These are phyloP conservation scores for Takakia lepidozioides DNA, from an alignment of 225 moss, liverwort and hornwort genomes.

Conservation along the genomic window DNA sequence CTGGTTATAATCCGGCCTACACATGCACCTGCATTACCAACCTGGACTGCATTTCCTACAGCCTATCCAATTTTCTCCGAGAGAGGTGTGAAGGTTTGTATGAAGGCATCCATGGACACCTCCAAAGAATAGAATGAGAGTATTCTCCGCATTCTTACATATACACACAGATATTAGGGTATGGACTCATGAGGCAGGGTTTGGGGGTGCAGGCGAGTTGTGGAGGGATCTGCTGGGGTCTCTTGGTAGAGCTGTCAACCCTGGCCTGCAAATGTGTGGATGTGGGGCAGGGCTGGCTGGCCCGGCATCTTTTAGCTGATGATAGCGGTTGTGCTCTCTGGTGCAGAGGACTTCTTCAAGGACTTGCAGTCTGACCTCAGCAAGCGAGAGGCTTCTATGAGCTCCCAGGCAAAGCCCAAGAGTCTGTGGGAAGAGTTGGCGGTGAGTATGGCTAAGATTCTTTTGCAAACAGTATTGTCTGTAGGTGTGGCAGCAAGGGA, in stretches of 20 bases:
- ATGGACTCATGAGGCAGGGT: slow-evolving; percentile 24
- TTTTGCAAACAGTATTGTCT: too few species aligned
- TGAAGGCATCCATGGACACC: too few species aligned
- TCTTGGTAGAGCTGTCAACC: slow-evolving; percentile 78
- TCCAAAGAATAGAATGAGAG: too few species aligned
- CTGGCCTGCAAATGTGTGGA: slow-evolving; percentile 17
- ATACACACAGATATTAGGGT: too few species aligned
- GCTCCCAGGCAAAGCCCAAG: slow-evolving; percentile 50
- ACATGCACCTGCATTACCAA: too few species aligned
- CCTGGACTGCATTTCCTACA: too few species aligned
- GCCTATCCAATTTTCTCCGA: too few species aligned
- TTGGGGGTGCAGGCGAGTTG: slow-evolving; percentile 90
- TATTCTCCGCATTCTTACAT: too few species aligned
- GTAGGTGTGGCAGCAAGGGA: too few species aligned
- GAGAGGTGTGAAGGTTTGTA: too few species aligned
- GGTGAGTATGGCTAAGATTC: slow-evolving; percentile 42
- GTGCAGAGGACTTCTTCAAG: slow-evolving; percentile 87
- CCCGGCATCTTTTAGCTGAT: slow-evolving; percentile 16
- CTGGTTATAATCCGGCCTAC: too few species aligned
- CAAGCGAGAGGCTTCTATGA: slow-evolving; percentile 35
- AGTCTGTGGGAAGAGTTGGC: slow-evolving; percentile 98
- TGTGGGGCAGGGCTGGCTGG: slow-evolving; percentile 9
- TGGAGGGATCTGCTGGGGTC: slow-evolving; percentile 87
- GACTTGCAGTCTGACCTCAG: slow-evolving; percentile 65
- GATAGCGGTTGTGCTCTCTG: slow-evolving; percentile 18